Percentiles rank a stretch among this genome's conserved stretches.
Evolutionary conservation across 495 filamentous ascomycete genomes (phyloP).

Genomic region (Neurospora pannonica): DNA sequence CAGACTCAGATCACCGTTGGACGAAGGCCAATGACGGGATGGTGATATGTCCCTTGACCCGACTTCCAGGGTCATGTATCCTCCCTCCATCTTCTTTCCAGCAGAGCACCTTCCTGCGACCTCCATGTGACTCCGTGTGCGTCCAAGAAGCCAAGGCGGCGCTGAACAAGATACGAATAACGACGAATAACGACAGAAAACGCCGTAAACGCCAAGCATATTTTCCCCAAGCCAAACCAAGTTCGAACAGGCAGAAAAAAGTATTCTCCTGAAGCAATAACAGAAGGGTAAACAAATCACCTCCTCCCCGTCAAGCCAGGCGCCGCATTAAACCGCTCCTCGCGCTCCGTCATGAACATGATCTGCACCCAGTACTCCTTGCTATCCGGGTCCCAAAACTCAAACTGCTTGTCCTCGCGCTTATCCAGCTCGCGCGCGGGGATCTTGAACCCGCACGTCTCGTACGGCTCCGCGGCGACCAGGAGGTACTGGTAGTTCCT

Average conservation of each 20-base stretch:
- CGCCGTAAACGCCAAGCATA: not conserved
- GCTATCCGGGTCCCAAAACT: conserved; percentile 89
- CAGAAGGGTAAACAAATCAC: conserved; percentile 9
- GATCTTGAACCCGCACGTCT: conserved; percentile 93
- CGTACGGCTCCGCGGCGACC: conserved; percentile 94
- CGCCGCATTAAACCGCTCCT: conserved; percentile 90
- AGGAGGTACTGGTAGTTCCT: conserved; percentile 90
- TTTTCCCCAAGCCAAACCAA: not conserved
- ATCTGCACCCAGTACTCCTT: conserved; percentile 99
- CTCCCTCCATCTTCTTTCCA: not conserved
- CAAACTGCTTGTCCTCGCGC: conserved; percentile 76
- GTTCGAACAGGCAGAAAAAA: not conserved
- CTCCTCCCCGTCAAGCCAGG: conserved; percentile 61
- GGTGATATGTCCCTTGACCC: not conserved
- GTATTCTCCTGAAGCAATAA: not conserved
- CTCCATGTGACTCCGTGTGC: not conserved
- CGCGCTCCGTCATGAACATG: conserved; percentile 97
- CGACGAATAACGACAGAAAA: not conserved
- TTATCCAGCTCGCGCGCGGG: conserved; percentile 92
- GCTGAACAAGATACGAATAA: not conserved
- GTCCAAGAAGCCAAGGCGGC: not conserved
- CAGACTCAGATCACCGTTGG: not conserved
- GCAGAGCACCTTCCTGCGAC: not conserved
- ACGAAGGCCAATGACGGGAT: not conserved
- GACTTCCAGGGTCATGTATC: not conserved